These are phyloP conservation scores for Pharus latifolius DNA, from an alignment of 176 grass and related monocot species.

Conservation along the genomic window DNA sequence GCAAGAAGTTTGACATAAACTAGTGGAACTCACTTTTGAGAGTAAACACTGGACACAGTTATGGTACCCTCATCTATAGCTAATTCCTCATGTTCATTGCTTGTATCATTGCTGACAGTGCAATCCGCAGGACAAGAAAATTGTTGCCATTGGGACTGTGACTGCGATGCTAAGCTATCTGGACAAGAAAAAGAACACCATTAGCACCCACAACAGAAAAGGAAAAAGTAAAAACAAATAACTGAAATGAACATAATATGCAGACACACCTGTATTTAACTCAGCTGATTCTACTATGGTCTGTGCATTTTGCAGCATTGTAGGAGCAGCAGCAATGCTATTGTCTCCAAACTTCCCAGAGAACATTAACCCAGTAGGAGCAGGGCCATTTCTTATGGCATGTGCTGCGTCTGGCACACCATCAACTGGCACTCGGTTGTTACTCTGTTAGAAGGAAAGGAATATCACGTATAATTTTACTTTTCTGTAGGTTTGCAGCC, in stretches of 20 bases:
- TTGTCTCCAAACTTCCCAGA: slow-evolving; percentile 45
- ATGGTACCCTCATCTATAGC: slow-evolving; percentile 72
- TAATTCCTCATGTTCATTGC: slow-evolving; percentile 43
- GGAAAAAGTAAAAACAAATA: not conserved
- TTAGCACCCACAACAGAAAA: slow-evolving; percentile 4
- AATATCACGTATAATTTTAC: not conserved
- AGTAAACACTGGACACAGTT: slow-evolving; percentile 52
- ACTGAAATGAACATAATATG: not conserved
- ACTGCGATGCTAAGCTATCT: slow-evolving; percentile 30
- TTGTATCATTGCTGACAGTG: slow-evolving; percentile 21
- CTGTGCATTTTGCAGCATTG: slow-evolving; percentile 40
- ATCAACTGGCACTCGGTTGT: slow-evolving; percentile 29
- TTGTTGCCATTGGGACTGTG: slow-evolving; percentile 43
- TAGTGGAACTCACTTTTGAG: slow-evolving; percentile 43
- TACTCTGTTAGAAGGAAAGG: slow-evolving; percentile 39
- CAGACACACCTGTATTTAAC: slow-evolving; percentile 24
- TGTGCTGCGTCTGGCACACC: slow-evolving; percentile 30
- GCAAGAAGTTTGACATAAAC: not conserved
- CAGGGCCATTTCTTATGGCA: slow-evolving; percentile 19
- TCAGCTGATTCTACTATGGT: slow-evolving; percentile 38
- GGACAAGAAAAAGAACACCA: slow-evolving; percentile 14
- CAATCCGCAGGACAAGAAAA: slow-evolving; percentile 22
- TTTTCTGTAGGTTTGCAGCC: not conserved
- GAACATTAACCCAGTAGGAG: slow-evolving; percentile 30
- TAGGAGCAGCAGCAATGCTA: slow-evolving; percentile 23